Conservation (phyloP, 2,329 filamentous ascomycete genomes). For the Colletotrichum paranaense region DNA sequence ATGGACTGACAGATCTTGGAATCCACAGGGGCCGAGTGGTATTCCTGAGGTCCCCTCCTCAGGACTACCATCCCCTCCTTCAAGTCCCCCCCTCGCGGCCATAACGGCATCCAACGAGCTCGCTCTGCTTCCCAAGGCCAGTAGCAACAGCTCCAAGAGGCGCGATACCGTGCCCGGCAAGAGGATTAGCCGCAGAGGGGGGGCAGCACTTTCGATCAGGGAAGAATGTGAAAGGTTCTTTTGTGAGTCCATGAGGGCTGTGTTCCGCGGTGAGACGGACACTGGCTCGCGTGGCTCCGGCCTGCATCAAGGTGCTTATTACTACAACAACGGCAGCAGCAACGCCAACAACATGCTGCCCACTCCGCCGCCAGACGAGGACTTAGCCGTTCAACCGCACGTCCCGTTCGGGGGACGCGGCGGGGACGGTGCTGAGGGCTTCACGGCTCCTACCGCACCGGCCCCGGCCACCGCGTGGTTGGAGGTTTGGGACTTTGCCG, state of each 20-base stretch:
- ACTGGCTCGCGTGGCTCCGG: conserved; percentile 81
- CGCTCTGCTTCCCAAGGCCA: conserved; percentile 70
- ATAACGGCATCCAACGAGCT: conserved; percentile 76
- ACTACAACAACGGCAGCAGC: conserved; percentile 38
- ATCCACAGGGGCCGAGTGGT: conserved; percentile 82
- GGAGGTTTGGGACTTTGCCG: conserved; percentile 87
- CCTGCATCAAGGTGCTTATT: conserved; percentile 79
- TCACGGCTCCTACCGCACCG: conserved; percentile 37
- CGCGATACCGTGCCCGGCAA: conserved; percentile 51
- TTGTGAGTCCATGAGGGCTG: conserved; percentile 92
- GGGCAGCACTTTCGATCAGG: conserved; percentile 96
- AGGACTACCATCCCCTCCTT: conserved; percentile 85
- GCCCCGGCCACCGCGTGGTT: conserved; percentile 67
- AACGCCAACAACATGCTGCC: conserved; percentile 43
- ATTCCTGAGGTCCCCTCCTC: conserved; percentile 91
- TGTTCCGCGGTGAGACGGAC: conserved; percentile 97
- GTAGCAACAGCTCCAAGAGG: conserved; percentile 47
- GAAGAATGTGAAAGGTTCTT: conserved; percentile 99
- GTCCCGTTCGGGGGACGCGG: conserved; percentile 31
- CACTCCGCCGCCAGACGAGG: conserved; percentile 65
- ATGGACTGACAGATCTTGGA: conserved; percentile 35
- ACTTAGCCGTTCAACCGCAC: conserved; percentile 48
- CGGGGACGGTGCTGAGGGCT: neutral
- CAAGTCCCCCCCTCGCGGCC: conserved; percentile 90
- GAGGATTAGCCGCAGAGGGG: conserved; percentile 73